A percentile compares a stretch with the other conserved stretches of the same genome.
phyloP scores from a whole-genome alignment of 2,329 filamentous ascomycete genomes.

The Pseudogymnoascus sp. region DNA sequence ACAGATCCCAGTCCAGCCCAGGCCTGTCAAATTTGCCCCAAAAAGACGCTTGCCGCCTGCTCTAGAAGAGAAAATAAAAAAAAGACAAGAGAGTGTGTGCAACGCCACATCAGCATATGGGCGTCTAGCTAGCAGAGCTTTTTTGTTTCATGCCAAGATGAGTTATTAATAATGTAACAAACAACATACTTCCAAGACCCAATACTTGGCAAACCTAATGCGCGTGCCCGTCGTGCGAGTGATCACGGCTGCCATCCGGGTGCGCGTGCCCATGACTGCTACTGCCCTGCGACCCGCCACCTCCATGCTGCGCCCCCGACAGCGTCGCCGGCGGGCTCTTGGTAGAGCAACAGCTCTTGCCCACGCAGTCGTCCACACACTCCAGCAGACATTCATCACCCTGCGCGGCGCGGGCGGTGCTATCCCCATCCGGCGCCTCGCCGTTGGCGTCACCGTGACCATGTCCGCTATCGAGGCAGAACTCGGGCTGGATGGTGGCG shows the following conservation, averaged over 20 bases:
- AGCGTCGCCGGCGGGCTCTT: conserved; percentile 9
- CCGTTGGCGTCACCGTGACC: conserved; percentile 18
- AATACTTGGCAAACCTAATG: background rate
- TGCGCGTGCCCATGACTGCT: conserved; percentile 1
- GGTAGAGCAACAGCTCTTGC: conserved; percentile 25
- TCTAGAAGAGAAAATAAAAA: background rate
- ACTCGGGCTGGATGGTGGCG: conserved; percentile 95
- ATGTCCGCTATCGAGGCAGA: conserved; percentile 44
- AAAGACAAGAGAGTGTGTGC: background rate
- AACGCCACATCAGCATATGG: background rate
- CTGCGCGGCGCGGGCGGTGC: conserved; percentile 7
- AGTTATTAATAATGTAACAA: conserved; percentile 1
- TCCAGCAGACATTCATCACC: conserved; percentile 26
- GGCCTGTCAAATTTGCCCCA: background rate
- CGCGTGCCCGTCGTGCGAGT: conserved; percentile 2
- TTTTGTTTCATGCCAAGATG: background rate
- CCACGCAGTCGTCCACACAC: conserved; percentile 29
- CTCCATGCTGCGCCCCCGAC: background rate
- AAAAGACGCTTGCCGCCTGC: background rate
- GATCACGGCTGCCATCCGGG: background rate
- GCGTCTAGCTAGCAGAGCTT: background rate
- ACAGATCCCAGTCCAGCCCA: background rate
- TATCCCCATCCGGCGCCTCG: conserved; percentile 22
- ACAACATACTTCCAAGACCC: background rate
- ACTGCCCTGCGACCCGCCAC: background rate